Conservation (phyloP, 345 rosid genomes). For the Gossypium rotundifolium region DNA sequence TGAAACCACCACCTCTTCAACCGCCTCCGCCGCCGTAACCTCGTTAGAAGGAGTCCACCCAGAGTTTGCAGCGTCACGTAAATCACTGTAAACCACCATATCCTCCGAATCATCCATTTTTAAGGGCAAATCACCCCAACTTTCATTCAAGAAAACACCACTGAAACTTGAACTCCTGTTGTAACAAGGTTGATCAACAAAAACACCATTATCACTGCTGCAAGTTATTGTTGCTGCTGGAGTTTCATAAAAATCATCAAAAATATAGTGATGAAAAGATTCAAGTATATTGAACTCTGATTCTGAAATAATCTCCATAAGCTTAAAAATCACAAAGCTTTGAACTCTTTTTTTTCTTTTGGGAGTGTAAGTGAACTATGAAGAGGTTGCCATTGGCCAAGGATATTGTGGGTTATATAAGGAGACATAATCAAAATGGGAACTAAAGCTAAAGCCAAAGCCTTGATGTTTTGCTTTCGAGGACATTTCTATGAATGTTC, state of each 20-base stretch:
- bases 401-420: neutral
- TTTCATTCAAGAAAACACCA: conserved; percentile 30
- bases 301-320: neutral
- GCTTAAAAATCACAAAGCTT: neutral
- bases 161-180: conserved; percentile 57
- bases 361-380: neutral
- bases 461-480: neutral
- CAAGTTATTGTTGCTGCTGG: neutral
- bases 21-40: neutral
- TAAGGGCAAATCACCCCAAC: conserved; percentile 28
- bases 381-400: neutral
- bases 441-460: too few species aligned
- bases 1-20: neutral
- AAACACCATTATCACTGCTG: neutral
- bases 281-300: conserved; percentile 20
- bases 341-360: neutral
- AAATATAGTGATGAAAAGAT: conserved; percentile 23
- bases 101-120: conserved; percentile 23
- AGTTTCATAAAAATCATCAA: conserved; percentile 17
- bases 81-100: conserved; percentile 20
- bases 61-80: conserved; percentile 12
- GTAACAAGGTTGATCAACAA: neutral
- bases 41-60: conserved; percentile 24
- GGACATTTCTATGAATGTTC: conserved; percentile 4
- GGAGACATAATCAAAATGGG: too few species aligned